Percentiles rank a stretch among this genome's conserved stretches.
Conservation (phyloP, 768 basidiomycete genomes). For the Naganishia antarctica region DNA sequence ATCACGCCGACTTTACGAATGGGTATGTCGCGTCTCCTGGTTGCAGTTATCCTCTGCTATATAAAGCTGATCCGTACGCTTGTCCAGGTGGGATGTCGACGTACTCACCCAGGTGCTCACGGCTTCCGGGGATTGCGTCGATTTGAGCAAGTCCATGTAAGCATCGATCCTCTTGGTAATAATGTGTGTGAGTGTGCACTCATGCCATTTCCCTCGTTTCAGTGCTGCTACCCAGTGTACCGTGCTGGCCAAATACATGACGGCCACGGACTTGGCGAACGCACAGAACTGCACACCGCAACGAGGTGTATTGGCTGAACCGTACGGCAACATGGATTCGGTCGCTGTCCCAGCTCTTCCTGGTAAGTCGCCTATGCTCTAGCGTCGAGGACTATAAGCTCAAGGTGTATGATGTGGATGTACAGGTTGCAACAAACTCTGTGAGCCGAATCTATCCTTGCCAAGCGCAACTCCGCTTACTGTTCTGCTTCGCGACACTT, state of each 20-base stretch:
- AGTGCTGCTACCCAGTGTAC: constrained; percentile 11
- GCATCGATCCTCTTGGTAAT: not conserved
- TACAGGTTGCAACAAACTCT: constrained; percentile 20
- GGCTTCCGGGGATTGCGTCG: constrained; percentile 42
- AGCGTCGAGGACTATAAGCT: not conserved
- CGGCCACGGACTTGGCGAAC: not conserved
- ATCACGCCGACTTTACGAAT: constrained; percentile 47
- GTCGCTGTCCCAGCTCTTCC: constrained; percentile 20
- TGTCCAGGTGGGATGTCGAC: constrained; percentile 55
- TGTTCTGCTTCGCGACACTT: not conserved
- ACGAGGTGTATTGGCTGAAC: constrained; percentile 13
- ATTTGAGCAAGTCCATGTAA: constrained; percentile 4
- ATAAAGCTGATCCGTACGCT: not conserved
- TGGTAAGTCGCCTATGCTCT: not conserved
- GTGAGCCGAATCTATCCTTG: no score
- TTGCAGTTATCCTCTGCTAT: not conserved
- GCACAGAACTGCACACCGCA: constrained; percentile 17
- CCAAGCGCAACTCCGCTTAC: no score
- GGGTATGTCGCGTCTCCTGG: not conserved
- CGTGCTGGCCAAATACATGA: constrained; percentile 6
- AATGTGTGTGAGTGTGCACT: not conserved
- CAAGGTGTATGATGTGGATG: not conserved
- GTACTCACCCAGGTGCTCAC: constrained; percentile 57
- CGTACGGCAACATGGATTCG: constrained; percentile 6
- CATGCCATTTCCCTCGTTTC: not conserved